Base-by-base conservation (phyloP, 257 asterid genomes). In the Buddleja alternifolia region DNA sequence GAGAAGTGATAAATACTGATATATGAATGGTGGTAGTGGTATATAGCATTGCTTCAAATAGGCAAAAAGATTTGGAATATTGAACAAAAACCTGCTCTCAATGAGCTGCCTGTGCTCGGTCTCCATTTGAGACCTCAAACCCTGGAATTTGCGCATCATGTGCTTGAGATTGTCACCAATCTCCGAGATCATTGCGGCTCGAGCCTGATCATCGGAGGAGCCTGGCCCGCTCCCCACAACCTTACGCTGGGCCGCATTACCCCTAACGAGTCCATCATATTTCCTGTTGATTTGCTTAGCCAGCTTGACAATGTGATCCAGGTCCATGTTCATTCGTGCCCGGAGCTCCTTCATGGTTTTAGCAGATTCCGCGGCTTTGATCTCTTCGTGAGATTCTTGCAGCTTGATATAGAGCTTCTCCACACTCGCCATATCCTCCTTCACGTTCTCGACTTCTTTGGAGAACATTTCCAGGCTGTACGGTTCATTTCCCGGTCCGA, bases 201-300 rank as follows among this genome's bases (percentile, higher is more conserved):
- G 83, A 10, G 40, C 34, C 15, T 60, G 62, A 1, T 83, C 83
- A 39, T 77, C 79, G 1, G 47, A 14, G 25, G 80, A 71, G 0
- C 73, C 80, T 1, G 69, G 65, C 15, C 70, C 82, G 23, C 36
- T 54, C 2, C 68, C 77, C 0, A 59, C 20, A 1, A 23, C 16
- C 77, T 37, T 72, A 0, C 88, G 78, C 44, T 77, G 88, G 16
- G 85, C 85, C 0, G 85, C 88, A 8, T 83, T 83, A 8, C 76
- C 78, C 42, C 70, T 73, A 12, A 83, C 71, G 5, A 83, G 77
- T 0, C 68, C 85, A 16, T 77, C 88, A 7, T 55, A 75, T 67
- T 80, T 83, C 71, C 70, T 77, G 34, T 68, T 75, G 46, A 83
- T 80, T 36, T 77, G 85, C 70, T 83, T 83, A 4, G 82, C 83